Evolutionary conservation across 202 grass and related monocot genomes (phyloP).

Genomic region (Setaria italica): DNA sequence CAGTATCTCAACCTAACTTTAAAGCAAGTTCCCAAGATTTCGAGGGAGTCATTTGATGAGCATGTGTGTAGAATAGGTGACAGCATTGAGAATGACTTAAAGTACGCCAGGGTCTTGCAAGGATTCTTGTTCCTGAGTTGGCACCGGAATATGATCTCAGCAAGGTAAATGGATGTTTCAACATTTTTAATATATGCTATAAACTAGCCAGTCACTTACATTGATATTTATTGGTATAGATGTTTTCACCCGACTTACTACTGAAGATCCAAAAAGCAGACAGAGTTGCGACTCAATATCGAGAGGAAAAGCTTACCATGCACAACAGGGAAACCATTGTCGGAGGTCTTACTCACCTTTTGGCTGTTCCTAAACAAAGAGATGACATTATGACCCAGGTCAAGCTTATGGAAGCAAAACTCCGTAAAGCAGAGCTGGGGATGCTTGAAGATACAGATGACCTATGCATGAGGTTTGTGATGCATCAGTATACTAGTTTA

Average conservation of each 20-base stretch:
- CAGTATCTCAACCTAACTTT: not conserved
- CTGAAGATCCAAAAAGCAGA: not conserved
- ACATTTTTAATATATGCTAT: not conserved
- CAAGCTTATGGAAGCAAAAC: not conserved
- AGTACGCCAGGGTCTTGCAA: not conserved
- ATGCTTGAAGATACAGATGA: not conserved
- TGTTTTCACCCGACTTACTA: not conserved
- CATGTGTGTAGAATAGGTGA: not conserved
- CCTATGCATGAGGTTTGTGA: not conserved
- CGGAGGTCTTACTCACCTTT: not conserved
- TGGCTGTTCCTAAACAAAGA: slow-evolving; percentile 1
- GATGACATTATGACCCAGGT: not conserved
- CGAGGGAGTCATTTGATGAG: not conserved
- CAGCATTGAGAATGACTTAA: not conserved
- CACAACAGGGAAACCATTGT: not conserved
- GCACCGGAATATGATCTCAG: not conserved
- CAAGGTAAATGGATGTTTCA: not conserved
- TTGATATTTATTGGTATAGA: not conserved
- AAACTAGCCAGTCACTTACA: not conserved
- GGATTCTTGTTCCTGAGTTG: slow-evolving; percentile 4
- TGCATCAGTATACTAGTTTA: not conserved
- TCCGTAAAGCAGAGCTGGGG: not conserved
- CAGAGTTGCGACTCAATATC: not conserved
- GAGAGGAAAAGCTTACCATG: not conserved
- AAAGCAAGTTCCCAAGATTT: not conserved